A percentile compares a stretch with the other conserved stretches of the same genome.
These are phyloP conservation scores for Hypoxylon lenormandii DNA, from an alignment of 495 filamentous ascomycete genomes.

Conservation along the genomic window DNA sequence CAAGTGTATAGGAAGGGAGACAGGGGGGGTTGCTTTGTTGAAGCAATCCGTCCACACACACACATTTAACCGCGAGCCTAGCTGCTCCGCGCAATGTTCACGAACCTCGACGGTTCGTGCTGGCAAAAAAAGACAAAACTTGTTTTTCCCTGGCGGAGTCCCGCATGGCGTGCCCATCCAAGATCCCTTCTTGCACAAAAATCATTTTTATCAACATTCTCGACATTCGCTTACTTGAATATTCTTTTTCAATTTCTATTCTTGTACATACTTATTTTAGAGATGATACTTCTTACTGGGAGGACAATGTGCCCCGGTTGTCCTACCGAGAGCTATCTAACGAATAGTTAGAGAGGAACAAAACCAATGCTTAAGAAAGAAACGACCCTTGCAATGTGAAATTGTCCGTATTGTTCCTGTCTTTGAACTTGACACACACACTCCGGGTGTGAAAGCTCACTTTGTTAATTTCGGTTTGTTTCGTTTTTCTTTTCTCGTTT, in stretches of 20 bases:
- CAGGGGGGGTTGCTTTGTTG: constrained; percentile 8
- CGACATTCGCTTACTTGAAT: constrained; percentile 23
- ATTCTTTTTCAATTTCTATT: constrained; percentile 13
- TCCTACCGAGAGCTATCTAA: constrained; percentile 20
- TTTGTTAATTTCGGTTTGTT: neutral
- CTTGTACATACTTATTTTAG: constrained; percentile 26
- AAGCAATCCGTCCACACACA: constrained; percentile 29
- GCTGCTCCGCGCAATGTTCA: constrained; percentile 41
- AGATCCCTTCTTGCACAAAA: constrained; percentile 39
- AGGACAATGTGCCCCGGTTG: constrained; percentile 39
- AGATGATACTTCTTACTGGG: constrained; percentile 17
- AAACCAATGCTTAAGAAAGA: constrained; percentile 5
- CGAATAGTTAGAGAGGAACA: constrained; percentile 23
- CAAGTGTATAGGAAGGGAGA: constrained; percentile 20
- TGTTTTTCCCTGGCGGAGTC: constrained; percentile 29
- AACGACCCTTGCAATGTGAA: constrained; percentile 5
- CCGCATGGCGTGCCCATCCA: constrained; percentile 22
- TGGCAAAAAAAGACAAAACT: constrained; percentile 24
- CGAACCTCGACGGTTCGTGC: constrained; percentile 42
- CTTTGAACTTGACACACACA: neutral
- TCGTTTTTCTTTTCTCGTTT: neutral
- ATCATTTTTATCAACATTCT: constrained; percentile 27
- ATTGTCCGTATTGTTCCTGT: constrained; percentile 7
- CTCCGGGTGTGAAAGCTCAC: neutral
- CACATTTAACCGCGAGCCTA: constrained; percentile 37